Percentiles rank a stretch among this genome's conserved stretches.
phyloP scores from a whole-genome alignment of 495 filamentous ascomycete species.

The Hypoxylon fragiforme region DNA sequence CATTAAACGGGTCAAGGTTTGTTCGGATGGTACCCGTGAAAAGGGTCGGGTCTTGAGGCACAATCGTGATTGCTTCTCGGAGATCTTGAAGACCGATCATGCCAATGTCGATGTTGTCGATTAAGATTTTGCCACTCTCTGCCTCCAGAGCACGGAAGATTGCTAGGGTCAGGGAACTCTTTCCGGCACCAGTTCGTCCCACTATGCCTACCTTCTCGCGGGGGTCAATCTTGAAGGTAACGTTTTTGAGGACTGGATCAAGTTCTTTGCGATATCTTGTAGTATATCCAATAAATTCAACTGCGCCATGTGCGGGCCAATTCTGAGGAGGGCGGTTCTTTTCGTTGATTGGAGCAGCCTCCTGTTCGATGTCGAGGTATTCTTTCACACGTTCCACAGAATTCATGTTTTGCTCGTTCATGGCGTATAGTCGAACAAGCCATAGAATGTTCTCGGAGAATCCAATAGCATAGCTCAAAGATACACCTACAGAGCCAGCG shows the following conservation, averaged over 20 bases:
- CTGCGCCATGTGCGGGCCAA: conserved; percentile 86
- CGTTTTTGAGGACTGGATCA: conserved; percentile 78
- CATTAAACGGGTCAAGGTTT: conserved; percentile 91
- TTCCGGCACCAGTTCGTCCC: conserved; percentile 93
- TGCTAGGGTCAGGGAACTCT: conserved; percentile 92
- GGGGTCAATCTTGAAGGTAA: conserved; percentile 83
- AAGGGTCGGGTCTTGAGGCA: conserved; percentile 96
- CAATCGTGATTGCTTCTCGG: conserved; percentile 92
- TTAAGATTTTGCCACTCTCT: conserved; percentile 83
- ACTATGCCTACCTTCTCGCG: conserved; percentile 96
- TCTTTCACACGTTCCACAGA: conserved; percentile 98
- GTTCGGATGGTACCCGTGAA: conserved; percentile 94
- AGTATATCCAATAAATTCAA: conserved; percentile 84
- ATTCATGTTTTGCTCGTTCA: conserved; percentile 99
- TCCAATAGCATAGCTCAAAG: conserved; percentile 95
- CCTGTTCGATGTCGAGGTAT: conserved; percentile 95
- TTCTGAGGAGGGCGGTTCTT: conserved; percentile 73
- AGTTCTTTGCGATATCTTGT: conserved; percentile 89
- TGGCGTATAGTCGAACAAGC: conserved; percentile 92
- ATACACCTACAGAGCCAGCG: conserved; percentile 91
- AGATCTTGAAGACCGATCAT: conserved; percentile 88
- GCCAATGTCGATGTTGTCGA: conserved; percentile 89
- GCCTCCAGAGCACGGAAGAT: conserved; percentile 98
- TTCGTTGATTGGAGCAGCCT: conserved; percentile 76
- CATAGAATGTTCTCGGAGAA: conserved; percentile 98